phyloP scores from a whole-genome alignment of 1,284 basidiomycete genomes.

The Mycena sp. region DNA sequence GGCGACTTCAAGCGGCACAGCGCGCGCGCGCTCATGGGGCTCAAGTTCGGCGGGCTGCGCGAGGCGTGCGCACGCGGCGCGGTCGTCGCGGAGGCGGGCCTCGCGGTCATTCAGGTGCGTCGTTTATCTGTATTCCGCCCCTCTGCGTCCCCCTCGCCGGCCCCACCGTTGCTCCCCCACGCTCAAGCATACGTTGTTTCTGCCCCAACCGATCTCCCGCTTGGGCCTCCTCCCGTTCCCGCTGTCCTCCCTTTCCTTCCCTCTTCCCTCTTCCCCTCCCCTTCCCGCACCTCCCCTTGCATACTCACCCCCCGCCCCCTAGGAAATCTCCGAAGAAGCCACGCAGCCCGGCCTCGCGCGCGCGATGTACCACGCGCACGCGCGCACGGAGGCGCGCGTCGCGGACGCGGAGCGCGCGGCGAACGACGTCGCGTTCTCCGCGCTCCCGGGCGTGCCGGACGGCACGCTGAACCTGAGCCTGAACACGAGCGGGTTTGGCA shows the following conservation, averaged over 20 bases:
- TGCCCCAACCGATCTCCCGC: too few species aligned
- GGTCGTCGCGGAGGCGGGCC: slow-evolving; percentile 85
- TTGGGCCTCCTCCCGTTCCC: too few species aligned
- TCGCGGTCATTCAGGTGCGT: slow-evolving; percentile 75
- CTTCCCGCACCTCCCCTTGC: too few species aligned
- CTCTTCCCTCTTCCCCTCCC: slow-evolving; percentile 6
- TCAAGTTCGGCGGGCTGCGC: slow-evolving; percentile 89
- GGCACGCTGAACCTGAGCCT: slow-evolving; percentile 20
- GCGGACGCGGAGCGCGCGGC: slow-evolving; percentile 71
- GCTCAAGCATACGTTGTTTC: too few species aligned
- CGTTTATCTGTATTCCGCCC: neutral
- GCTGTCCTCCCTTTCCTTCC: neutral
- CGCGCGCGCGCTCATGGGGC: slow-evolving; percentile 77
- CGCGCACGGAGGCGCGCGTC: slow-evolving; percentile 68
- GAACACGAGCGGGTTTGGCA: slow-evolving; percentile 10
- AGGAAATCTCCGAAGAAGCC: slow-evolving; percentile 85
- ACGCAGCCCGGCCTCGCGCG: slow-evolving; percentile 87
- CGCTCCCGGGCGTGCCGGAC: slow-evolving; percentile 43
- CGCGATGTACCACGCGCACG: slow-evolving; percentile 73
- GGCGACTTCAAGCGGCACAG: slow-evolving; percentile 87
- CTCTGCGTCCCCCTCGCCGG: slow-evolving; percentile 3
- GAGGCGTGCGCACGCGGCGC: slow-evolving; percentile 91
- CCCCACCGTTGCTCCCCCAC: too few species aligned
- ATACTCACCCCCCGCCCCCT: too few species aligned
- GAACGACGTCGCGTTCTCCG: slow-evolving; percentile 63